Evolutionary conservation across 768 basidiomycete genomes (phyloP).

Genomic region (Termitomyces bulborhizus): DNA sequence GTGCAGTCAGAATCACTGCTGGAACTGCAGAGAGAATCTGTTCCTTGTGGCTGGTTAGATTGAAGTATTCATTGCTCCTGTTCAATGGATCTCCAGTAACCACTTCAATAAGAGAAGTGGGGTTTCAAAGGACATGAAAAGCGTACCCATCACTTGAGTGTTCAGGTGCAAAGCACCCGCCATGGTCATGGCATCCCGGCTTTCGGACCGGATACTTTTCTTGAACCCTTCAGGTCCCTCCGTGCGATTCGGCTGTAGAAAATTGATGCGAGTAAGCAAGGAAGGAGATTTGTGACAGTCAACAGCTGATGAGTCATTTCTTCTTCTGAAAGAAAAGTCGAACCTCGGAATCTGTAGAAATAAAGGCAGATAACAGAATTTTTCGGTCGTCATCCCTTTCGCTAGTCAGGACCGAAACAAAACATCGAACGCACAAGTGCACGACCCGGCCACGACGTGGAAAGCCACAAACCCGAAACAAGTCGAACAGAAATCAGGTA

Average conservation of each 20-base stretch:
- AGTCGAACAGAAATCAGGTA: background rate
- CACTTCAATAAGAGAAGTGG: background rate
- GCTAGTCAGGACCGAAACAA: background rate
- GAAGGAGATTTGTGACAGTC: background rate
- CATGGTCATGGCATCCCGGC: background rate
- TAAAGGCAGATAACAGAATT: background rate
- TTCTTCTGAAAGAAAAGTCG: no score
- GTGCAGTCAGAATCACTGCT: conserved; percentile 9
- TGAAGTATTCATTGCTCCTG: background rate
- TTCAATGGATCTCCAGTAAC: background rate
- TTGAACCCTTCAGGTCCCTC: background rate
- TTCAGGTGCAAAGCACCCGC: background rate
- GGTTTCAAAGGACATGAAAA: background rate
- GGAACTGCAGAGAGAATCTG: background rate
- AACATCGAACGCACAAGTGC: background rate
- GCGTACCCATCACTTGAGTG: background rate
- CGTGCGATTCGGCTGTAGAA: conserved; percentile 1
- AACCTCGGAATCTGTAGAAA: no score
- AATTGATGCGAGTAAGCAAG: background rate
- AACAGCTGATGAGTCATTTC: background rate
- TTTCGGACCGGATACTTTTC: background rate
- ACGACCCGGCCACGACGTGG: background rate
- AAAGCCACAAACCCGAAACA: background rate
- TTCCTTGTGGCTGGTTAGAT: background rate
- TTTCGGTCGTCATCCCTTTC: background rate